Conservation (phyloP, 2,329 filamentous ascomycete species). For the Venturia effusa region DNA sequence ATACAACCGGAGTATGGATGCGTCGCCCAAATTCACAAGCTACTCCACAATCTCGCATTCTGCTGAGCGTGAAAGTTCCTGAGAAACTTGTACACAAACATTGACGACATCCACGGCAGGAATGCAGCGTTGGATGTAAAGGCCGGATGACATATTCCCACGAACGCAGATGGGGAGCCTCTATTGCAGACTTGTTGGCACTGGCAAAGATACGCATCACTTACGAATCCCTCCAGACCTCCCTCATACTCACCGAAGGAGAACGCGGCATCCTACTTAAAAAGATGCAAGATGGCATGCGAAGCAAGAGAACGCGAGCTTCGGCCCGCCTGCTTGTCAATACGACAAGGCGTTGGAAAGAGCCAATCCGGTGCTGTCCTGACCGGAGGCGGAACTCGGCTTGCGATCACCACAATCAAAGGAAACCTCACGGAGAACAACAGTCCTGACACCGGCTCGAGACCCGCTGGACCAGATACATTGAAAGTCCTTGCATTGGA, state of each 20-base stretch:
- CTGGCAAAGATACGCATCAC: neutral
- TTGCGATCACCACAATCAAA: neutral
- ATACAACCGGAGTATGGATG: too few relatives aligned
- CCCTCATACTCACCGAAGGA: neutral
- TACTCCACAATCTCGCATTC: too few relatives aligned
- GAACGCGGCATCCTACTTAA: neutral
- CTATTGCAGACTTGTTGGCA: neutral
- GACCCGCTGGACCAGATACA: neutral
- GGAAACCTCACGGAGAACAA: neutral
- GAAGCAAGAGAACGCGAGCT: neutral
- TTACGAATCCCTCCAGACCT: neutral
- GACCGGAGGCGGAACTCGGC: neutral
- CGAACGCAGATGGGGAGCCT: neutral
- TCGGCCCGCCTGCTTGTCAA: neutral
- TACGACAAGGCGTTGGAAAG: neutral
- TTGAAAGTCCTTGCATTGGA: neutral
- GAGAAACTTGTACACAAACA: neutral
- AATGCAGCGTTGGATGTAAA: neutral
- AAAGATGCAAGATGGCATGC: too few relatives aligned
- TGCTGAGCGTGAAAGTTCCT: neutral
- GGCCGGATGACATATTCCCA: neutral
- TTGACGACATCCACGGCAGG: neutral
- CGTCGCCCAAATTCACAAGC: too few relatives aligned
- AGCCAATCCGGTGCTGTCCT: too few relatives aligned
- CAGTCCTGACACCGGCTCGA: neutral